Evolutionary conservation across 2,329 filamentous ascomycete species (phyloP).

Genomic region (Xylariaceae sp.): DNA sequence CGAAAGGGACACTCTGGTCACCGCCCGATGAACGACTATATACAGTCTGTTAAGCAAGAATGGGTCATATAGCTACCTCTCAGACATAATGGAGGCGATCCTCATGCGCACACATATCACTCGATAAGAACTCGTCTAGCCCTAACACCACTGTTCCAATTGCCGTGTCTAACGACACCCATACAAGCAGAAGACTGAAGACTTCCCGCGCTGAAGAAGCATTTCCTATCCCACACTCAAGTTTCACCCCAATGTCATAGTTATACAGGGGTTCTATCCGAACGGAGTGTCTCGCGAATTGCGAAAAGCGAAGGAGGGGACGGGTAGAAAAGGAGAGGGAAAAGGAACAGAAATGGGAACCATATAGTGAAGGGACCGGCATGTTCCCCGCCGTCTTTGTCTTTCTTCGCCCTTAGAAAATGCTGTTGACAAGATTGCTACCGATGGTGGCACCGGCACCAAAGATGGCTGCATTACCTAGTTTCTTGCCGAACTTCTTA

Average conservation of each 20-base stretch:
- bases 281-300: too few species aligned
- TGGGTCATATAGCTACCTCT: background rate
- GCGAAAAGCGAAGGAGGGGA: too few species aligned
- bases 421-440: slow-evolving; percentile 83
- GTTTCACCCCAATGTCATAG: too few species aligned
- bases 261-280: too few species aligned
- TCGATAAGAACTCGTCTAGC: background rate
- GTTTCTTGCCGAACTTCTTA: slow-evolving; percentile 96
- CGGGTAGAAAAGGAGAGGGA: too few species aligned
- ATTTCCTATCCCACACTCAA: too few species aligned
- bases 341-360: too few species aligned
- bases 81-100: background rate
- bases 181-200: background rate
- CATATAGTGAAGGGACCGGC: background rate
- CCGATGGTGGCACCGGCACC: slow-evolving; percentile 90
- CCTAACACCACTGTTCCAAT: background rate
- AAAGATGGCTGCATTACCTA: slow-evolving; percentile 80
- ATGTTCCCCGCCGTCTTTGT: background rate
- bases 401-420: slow-evolving; percentile 58
- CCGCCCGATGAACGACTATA: background rate
- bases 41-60: background rate
- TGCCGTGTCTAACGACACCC: background rate
- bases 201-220: background rate
- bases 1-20: background rate
- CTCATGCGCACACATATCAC: background rate